Evolutionary conservation across 768 basidiomycete genomes (phyloP).

Genomic region (Pleurotus eryngii): DNA sequence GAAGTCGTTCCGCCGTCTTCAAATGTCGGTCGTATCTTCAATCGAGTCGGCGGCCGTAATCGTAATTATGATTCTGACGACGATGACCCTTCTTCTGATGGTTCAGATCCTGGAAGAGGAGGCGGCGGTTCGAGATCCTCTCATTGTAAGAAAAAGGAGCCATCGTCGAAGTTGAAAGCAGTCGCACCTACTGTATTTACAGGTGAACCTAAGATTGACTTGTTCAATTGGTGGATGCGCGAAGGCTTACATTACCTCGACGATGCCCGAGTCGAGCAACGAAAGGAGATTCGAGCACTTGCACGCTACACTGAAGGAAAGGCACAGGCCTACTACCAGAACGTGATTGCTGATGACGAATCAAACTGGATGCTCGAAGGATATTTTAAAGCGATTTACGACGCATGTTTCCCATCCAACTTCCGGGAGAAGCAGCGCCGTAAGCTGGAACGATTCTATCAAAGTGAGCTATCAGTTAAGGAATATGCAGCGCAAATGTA

Average conservation of each 20-base stretch:
- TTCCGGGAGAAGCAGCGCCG: constrained; percentile 12
- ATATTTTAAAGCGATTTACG: constrained; percentile 30
- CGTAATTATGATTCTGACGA: too few species aligned
- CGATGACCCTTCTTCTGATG: too few species aligned
- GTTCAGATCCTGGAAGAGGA: too few species aligned
- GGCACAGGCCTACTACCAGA: constrained; percentile 29
- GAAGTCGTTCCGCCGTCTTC: too few species aligned
- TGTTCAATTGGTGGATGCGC: background rate
- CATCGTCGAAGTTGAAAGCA: too few species aligned
- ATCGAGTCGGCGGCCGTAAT: too few species aligned
- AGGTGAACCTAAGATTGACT: too few species aligned
- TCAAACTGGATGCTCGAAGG: constrained; percentile 22
- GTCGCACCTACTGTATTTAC: too few species aligned
- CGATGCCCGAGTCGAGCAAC: background rate
- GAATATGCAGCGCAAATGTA: constrained; percentile 31
- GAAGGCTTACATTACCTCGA: background rate
- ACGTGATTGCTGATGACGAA: constrained; percentile 19
- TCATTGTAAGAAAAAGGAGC: too few species aligned
- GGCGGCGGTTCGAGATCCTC: too few species aligned
- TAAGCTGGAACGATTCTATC: constrained; percentile 18
- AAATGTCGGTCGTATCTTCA: too few species aligned
- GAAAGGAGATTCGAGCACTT: background rate
- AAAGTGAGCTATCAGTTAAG: constrained; percentile 23
- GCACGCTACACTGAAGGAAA: constrained; percentile 11
- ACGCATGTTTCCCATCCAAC: constrained; percentile 33